These are phyloP conservation scores for Carex scoparia DNA, from an alignment of 176 grass and related monocot genomes.

Conservation along the genomic window DNA sequence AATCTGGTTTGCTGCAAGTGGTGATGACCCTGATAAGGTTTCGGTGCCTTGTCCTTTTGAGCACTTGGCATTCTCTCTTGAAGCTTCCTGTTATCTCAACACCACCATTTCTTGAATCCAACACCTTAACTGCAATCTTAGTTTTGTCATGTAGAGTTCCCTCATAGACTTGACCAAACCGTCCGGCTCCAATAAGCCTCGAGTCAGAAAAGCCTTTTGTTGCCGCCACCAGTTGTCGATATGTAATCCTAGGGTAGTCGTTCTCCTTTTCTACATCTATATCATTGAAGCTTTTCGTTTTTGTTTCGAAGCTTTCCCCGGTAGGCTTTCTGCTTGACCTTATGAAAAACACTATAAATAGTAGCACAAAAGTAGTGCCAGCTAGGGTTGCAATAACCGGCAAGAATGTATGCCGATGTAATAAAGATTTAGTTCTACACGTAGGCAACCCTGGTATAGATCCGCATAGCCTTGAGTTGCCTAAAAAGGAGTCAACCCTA, in stretches of 20 bases:
- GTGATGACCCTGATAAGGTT: conserved; percentile 91
- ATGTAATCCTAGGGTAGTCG: conserved; percentile 76
- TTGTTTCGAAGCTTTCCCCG: conserved; percentile 3
- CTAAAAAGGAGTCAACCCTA: conserved; percentile 55
- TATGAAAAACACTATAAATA: conserved; percentile 8
- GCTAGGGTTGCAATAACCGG: conserved; percentile 17
- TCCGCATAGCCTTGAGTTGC: conserved; percentile 47
- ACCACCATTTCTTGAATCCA: conserved; percentile 54
- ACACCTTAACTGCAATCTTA: conserved; percentile 77
- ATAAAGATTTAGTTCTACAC: conserved; percentile 27
- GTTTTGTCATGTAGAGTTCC: conserved; percentile 61
- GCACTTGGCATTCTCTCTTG: conserved; percentile 83
- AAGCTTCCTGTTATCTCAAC: conserved; percentile 66
- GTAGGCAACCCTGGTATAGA: conserved; percentile 30
- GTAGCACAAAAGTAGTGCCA: background rate
- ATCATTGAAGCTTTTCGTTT: conserved; percentile 33
- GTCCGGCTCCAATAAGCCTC: conserved; percentile 56
- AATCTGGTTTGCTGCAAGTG: conserved; percentile 74
- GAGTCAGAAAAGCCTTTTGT: conserved; percentile 65
- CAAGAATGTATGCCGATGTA: conserved; percentile 21
- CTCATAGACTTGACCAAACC: conserved; percentile 70
- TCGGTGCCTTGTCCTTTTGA: conserved; percentile 74
- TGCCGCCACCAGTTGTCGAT: conserved; percentile 69
- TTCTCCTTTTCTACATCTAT: conserved; percentile 34
- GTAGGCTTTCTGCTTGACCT: conserved; percentile 22